Evolutionary conservation across 2,329 filamentous ascomycete species (phyloP).

Genomic region (Apiospora rasikravindrae): DNA sequence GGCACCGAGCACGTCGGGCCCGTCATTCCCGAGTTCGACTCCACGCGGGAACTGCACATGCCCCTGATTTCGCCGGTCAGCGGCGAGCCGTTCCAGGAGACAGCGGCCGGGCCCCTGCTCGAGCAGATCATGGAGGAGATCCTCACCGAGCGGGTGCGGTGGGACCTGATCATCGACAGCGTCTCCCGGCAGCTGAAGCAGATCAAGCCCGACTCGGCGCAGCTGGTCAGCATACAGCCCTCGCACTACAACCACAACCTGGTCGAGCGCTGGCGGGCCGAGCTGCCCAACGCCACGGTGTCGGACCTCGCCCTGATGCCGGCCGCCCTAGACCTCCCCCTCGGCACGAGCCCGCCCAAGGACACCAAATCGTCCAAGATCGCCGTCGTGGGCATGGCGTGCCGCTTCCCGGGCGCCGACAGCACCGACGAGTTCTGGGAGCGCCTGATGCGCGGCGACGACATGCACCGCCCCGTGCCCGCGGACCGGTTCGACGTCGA

Average conservation of each 20-base stretch:
- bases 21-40: neutral
- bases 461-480: slow-evolving; percentile 56
- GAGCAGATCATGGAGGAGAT: slow-evolving; percentile 18
- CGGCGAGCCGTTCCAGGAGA: neutral
- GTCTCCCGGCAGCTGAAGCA: neutral
- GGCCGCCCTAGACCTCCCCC: neutral
- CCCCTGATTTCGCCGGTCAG: slow-evolving; percentile 12
- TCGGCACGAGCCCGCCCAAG: neutral
- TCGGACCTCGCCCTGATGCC: neutral
- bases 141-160: slow-evolving; percentile 6
- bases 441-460: slow-evolving; percentile 64
- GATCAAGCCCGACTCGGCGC: neutral
- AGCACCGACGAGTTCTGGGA: slow-evolving; percentile 67
- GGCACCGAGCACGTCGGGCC: slow-evolving; percentile 10
- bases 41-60: neutral
- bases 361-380: slow-evolving; percentile 56
- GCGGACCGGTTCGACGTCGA: slow-evolving; percentile 21
- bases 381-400: slow-evolving; percentile 69
- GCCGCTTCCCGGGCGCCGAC: slow-evolving; percentile 65
- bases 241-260: slow-evolving; percentile 16
- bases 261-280: neutral
- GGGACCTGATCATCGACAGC: slow-evolving; percentile 14
- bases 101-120: neutral
- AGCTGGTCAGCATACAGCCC: slow-evolving; percentile 1
- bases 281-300: neutral